Evolutionary conservation across 129 eudicot species (phyloP).

Genomic region (Logfia minima): DNA sequence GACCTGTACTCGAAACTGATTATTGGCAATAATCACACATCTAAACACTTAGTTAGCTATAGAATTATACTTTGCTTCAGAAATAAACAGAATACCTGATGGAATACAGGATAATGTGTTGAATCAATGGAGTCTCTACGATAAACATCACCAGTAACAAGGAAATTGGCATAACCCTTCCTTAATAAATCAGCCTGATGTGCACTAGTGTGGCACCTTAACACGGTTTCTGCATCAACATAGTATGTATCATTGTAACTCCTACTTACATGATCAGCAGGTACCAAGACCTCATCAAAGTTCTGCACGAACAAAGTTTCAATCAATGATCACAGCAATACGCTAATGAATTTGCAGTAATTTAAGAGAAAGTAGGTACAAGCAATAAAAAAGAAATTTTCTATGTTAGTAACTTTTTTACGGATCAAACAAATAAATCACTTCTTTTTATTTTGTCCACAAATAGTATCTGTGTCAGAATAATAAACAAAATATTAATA

Average conservation of each 20-base stretch:
- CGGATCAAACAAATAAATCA: neutral
- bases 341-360: neutral
- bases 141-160: slow-evolving; percentile 95
- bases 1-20: neutral
- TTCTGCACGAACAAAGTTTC: slow-evolving; percentile 55
- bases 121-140: slow-evolving; percentile 97
- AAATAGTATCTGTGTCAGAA: too few relatives aligned
- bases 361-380: neutral
- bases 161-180: slow-evolving; percentile 78
- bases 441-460: too few relatives aligned
- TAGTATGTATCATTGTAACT: slow-evolving; percentile 96
- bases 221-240: slow-evolving; percentile 78
- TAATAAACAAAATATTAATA: too few relatives aligned
- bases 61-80: neutral
- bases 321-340: neutral
- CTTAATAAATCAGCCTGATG: slow-evolving; percentile 94
- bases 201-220: slow-evolving; percentile 99
- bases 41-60: slow-evolving; percentile 6
- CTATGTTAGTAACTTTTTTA: neutral
- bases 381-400: neutral
- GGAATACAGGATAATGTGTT: slow-evolving; percentile 98
- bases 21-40: neutral
- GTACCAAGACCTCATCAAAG: slow-evolving; percentile 96
- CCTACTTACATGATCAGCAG: slow-evolving; percentile 96
- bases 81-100: slow-evolving; percentile 58